These are phyloP conservation scores for Talaromyces sp. DNA, from an alignment of 2,329 filamentous ascomycete genomes.

Conservation along the genomic window DNA sequence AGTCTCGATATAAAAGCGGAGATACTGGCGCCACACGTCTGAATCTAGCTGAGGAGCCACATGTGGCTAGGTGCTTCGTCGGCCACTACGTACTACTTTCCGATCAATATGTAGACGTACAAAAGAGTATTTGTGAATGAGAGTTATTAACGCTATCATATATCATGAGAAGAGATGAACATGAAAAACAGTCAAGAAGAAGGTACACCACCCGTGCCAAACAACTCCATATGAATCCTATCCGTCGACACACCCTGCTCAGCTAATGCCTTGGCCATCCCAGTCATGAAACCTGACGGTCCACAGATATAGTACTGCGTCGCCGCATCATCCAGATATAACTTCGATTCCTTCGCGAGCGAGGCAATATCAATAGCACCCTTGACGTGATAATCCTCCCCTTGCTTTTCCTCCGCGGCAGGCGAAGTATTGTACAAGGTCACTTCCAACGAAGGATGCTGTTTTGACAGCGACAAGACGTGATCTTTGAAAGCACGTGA, in stretches of 20 bases:
- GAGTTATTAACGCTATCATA: neutral
- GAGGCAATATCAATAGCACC: constrained; percentile 58
- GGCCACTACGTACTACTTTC: neutral
- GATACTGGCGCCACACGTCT: neutral
- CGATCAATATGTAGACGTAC: no score
- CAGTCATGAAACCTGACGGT: constrained; percentile 63
- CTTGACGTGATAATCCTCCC: constrained; percentile 57
- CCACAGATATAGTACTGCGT: constrained; percentile 71
- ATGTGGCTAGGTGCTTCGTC: neutral
- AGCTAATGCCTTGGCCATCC: neutral
- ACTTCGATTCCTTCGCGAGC: constrained; percentile 50
- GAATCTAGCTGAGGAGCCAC: neutral
- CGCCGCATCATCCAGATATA: constrained; percentile 54
- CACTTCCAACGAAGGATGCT: constrained; percentile 48
- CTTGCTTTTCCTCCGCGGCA: constrained; percentile 45
- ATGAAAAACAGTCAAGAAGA: constrained; percentile 2
- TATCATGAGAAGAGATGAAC: constrained; percentile 11
- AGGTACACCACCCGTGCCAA: constrained; percentile 53
- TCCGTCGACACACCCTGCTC: constrained; percentile 13
- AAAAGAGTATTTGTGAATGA: no score
- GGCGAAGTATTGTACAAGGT: constrained; percentile 59
- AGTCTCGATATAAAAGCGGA: neutral
- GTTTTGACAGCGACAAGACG: constrained; percentile 43
- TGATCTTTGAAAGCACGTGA: constrained; percentile 53
- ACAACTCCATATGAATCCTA: constrained; percentile 58